Base-by-base conservation (phyloP, 75 land plant genomes). In the Cunninghamia lanceolata region DNA sequence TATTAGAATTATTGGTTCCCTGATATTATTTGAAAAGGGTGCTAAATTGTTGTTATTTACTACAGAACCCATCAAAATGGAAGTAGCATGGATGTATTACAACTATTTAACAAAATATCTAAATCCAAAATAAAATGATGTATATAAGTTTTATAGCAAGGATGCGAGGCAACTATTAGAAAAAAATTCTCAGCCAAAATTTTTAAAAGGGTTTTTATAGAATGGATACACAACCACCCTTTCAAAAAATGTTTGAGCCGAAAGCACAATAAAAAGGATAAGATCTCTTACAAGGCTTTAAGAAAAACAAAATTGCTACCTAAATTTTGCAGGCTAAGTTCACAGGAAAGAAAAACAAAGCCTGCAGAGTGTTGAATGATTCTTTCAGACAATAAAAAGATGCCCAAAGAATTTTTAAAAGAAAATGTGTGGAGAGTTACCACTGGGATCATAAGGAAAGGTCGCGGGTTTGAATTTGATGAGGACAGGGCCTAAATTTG, bases 81-180 rank as follows among this genome's bases (percentile, higher is more conserved):
- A 1, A 75, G 38, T 9, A 75, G 38, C 34, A 75, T 32, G 77
- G 19, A 81, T 43, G 83, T 42, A 75, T 16, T 7, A 42, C 39
- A 81, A 25, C 83, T 43, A 50, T 28, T 81, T 39, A n/a, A 81
- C 83, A 78, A 39, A 42, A 78, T 78, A 36, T 36, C 40, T 45
- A 45, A 45, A 3, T 6, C 6, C 3, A 45, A 45, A 45, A 45
- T 45, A 45, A 45, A 45, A 45, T n/a, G 3, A 45, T 45, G 46
- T 3, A 45, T 45, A 45, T 3, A 45, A 45, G 3, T 3, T 45
- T 45, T 45, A 45, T 45, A 3, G 46, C 46, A 45, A 3, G 46
- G 46, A 50, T 50, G 9, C 52, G 46, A 2, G 2, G 5, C 46
- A 45, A 45, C 46, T 45, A 2, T 45, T 45, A 5, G 46, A n/a